Conservation (phyloP, 768 basidiomycete genomes). For the Austroboletus festivus region DNA sequence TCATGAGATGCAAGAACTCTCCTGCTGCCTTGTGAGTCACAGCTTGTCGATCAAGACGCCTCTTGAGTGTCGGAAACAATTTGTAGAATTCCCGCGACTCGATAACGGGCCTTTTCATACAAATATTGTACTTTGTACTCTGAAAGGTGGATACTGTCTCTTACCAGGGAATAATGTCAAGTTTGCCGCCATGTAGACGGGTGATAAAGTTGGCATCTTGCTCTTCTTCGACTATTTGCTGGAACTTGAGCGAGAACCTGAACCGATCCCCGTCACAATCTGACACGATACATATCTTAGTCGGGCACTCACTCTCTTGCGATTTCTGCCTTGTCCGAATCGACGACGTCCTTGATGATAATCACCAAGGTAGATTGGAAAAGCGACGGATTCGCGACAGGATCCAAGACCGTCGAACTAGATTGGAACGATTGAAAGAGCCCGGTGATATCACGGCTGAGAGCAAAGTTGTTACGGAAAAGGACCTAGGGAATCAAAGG, state of each 20-base stretch:
- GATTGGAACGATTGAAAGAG: conserved; percentile 62
- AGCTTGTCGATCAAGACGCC: conserved; percentile 44
- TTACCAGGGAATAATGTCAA: conserved; percentile 58
- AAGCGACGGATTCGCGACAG: conserved; percentile 52
- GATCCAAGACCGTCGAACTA: conserved; percentile 53
- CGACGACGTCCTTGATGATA: conserved; percentile 68
- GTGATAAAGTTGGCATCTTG: conserved; percentile 62
- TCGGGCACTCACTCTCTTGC: conserved; percentile 48
- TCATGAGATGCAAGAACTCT: conserved; percentile 53
- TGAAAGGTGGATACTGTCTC: neutral
- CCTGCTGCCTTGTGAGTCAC: conserved; percentile 49
- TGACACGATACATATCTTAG: neutral
- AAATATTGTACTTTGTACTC: neutral
- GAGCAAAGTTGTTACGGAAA: conserved; percentile 63
- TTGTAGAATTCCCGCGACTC: conserved; percentile 57
- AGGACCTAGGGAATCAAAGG: conserved; percentile 41
- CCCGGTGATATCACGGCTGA: conserved; percentile 59
- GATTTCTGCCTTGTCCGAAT: conserved; percentile 57
- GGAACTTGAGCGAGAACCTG: conserved; percentile 56
- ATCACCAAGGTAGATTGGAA: conserved; percentile 59
- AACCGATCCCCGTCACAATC: neutral
- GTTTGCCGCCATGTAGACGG: conserved; percentile 49
- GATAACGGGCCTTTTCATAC: conserved; percentile 45
- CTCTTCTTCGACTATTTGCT: conserved; percentile 58
- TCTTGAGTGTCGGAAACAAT: conserved; percentile 45